A percentile compares a stretch with the other conserved stretches of the same genome.
Conservation (phyloP, 140 eudicot genomes). For the Cichorium intybus region DNA sequence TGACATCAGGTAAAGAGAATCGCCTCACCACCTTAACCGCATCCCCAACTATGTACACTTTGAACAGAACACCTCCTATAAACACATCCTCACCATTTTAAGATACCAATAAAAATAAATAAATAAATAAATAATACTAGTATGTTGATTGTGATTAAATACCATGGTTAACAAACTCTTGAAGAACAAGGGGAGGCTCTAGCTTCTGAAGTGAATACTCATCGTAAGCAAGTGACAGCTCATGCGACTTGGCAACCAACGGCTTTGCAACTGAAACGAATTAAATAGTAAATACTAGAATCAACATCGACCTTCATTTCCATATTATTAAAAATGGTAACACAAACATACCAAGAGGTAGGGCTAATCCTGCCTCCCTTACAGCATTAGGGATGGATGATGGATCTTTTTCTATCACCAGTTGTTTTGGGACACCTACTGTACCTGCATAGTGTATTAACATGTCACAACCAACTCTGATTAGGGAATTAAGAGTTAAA, state of each 20-base stretch:
- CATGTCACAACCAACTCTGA: slow-evolving; percentile 8
- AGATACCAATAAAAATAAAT: too few relatives aligned
- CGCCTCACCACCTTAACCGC: slow-evolving; percentile 92
- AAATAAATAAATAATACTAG: too few relatives aligned
- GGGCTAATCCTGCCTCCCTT: slow-evolving; percentile 62
- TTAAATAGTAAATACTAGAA: too few relatives aligned
- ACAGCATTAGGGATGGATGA: slow-evolving; percentile 76
- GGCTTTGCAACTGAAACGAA: slow-evolving; percentile 85
- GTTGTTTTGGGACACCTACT: slow-evolving; percentile 82
- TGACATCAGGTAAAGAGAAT: slow-evolving; percentile 87
- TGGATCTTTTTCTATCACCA: slow-evolving; percentile 84
- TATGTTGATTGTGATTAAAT: slow-evolving; percentile 6
- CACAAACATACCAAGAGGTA: slow-evolving; percentile 82
- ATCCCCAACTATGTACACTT: slow-evolving; percentile 93
- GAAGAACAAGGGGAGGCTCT: slow-evolving; percentile 96
- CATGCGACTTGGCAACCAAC: slow-evolving; percentile 88
- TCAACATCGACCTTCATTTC: too few relatives aligned
- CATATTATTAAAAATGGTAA: too few relatives aligned
- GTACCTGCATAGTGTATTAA: slow-evolving; percentile 47
- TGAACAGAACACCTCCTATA: slow-evolving; percentile 91
- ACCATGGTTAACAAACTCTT: slow-evolving; percentile 97
- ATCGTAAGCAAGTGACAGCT: slow-evolving; percentile 85
- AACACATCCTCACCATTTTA: slow-evolving; percentile 5
- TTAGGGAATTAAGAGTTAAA: background rate
- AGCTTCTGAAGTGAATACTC: slow-evolving; percentile 80